Base-by-base conservation (phyloP, 192 early-diverging fungal genomes). In the Podila minutissima region DNA sequence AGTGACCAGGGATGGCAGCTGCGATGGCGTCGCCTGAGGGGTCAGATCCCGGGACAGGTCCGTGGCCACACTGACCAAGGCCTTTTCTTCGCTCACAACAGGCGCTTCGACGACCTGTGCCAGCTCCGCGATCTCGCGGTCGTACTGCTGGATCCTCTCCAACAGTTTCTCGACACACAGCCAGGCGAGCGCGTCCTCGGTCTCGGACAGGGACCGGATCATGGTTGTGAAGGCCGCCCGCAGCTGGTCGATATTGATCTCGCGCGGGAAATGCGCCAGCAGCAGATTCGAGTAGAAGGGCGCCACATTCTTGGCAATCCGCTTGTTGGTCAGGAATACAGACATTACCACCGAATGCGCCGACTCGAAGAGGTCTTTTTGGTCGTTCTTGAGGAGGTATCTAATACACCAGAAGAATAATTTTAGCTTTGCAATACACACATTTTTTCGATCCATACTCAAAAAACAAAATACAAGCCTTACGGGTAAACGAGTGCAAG, bases 171-270 rank as follows among this genome's bases (percentile, higher is more conserved):
- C 72, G 11, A 90, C 84, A 51, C 86, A 87, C 9, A 86, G 71
- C 87, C 86, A 90, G 5, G 83, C 86, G 11, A 88, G 51, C 4
- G 86, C 84, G 62, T 88, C 86, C 59, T 90, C 87, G 1, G 83
- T 83, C 28, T 82, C 81, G 24, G 83, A 87, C 6, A 88, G 65
- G 5, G 87, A 83, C 55, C 77, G 74, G 15, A 87, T 83, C 69
- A 90, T 82, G 66, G 83, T 86, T 20, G 74, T 86, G 61, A 86
- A 90, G 12, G 85, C 87, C 10, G 82, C 68, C 48, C 87, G 67
- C 37, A 88, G 49, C 61, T 90, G 89, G 19, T 86, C 74, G 15
- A 85, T 71, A 31, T 83, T 83, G 29, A 90, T 75, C n/a, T 74
- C 65, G 6, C 68, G 55, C 6, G 87, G 89, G 71, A 84, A 90